Conservation (phyloP, 495 filamentous ascomycete genomes). For the Trichocladium uniseriatum region DNA sequence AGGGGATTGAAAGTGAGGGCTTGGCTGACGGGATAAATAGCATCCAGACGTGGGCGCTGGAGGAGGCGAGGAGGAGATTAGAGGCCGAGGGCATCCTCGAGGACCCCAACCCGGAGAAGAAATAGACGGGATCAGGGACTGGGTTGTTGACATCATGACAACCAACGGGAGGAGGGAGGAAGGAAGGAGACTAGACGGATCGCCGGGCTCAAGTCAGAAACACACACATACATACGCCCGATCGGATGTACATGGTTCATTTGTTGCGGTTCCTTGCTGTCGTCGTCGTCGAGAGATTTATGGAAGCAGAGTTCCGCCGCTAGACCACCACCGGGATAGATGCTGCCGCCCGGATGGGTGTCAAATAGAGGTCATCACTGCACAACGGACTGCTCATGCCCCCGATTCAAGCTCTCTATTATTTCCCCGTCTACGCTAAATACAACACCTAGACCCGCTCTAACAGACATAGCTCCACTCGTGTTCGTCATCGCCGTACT, state of each 20-base stretch:
- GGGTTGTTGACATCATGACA: not conserved
- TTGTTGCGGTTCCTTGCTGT: not conserved
- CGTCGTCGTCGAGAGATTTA: not conserved
- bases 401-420: not conserved
- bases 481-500: slow-evolving; percentile 89
- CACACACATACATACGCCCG: not conserved
- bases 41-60: slow-evolving; percentile 98
- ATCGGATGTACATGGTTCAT: not conserved
- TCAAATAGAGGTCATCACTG: too few relatives aligned
- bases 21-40: slow-evolving; percentile 38
- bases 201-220: too few relatives aligned
- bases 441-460: not conserved
- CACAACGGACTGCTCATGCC: too few relatives aligned
- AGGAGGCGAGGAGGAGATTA: slow-evolving; percentile 87
- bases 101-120: slow-evolving; percentile 47
- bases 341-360: too few relatives aligned
- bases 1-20: too few relatives aligned
- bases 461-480: slow-evolving; percentile 59
- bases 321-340: too few relatives aligned
- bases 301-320: not conserved
- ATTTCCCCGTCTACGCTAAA: not conserved
- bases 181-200: not conserved
- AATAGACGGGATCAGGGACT: slow-evolving; percentile 2
- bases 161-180: not conserved
- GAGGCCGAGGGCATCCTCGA: slow-evolving; percentile 90